phyloP scores from a whole-genome alignment of 768 basidiomycete genomes.

The Kwoniella sp. region DNA sequence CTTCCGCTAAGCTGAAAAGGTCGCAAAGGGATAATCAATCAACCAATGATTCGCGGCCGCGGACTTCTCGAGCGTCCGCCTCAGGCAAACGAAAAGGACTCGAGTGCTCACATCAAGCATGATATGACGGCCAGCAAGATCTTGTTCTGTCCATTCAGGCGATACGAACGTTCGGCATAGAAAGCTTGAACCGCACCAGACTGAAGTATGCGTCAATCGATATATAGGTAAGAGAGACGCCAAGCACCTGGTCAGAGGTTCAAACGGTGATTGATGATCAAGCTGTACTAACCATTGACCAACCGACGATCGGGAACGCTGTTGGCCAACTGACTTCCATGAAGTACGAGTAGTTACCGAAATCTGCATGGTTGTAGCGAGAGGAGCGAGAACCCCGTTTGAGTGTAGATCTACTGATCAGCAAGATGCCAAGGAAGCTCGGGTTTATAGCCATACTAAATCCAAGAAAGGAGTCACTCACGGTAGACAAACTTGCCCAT shows the following conservation, averaged over 20 bases:
- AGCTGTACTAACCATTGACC: constrained; percentile 1
- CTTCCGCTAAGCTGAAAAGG: neutral
- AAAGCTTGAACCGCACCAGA: constrained; percentile 3
- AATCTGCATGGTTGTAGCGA: constrained; percentile 1
- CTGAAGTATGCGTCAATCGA: neutral
- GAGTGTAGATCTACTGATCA: neutral
- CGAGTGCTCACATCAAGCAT: neutral
- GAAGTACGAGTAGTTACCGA: neutral
- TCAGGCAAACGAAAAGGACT: too few species aligned
- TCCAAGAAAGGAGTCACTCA: too few species aligned
- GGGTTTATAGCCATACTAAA: too few species aligned
- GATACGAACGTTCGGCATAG: constrained; percentile 5
- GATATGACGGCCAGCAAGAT: neutral
- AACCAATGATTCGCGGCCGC: too few species aligned
- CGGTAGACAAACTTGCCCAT: constrained; percentile 11
- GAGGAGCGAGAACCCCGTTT: too few species aligned
- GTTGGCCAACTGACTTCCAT: constrained; percentile 6
- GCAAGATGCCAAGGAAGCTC: too few species aligned
- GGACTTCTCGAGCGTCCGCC: too few species aligned
- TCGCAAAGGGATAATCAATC: too few species aligned
- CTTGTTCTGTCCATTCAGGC: constrained; percentile 6
- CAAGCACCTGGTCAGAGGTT: too few species aligned
- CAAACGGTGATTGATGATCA: too few species aligned
- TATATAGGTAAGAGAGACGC: too few species aligned
- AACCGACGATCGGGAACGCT: constrained; percentile 5